Conservation (phyloP, 2,329 filamentous ascomycete genomes). For the Aspergillus latus region DNA sequence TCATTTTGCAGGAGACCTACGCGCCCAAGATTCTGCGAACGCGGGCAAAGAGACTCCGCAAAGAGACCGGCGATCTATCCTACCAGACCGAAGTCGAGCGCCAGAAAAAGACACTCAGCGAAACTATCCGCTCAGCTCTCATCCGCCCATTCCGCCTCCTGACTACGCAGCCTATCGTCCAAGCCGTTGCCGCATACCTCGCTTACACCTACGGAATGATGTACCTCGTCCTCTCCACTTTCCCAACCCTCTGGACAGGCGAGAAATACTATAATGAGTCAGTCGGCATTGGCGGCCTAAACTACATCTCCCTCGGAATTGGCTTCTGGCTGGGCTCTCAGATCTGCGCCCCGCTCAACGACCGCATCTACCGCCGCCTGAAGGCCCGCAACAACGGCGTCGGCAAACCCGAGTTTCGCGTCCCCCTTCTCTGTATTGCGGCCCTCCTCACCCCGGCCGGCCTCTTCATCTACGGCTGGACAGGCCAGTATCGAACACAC, state of each 20-base stretch:
- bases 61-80: slow-evolving; percentile 38
- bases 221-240: slow-evolving; percentile 65
- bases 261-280: slow-evolving; percentile 54
- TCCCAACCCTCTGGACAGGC: slow-evolving; percentile 58
- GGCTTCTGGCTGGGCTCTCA: slow-evolving; percentile 62
- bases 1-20: slow-evolving; percentile 66
- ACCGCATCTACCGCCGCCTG: slow-evolving; percentile 50
- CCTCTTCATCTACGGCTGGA: slow-evolving; percentile 61
- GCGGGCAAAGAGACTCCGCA: slow-evolving; percentile 54
- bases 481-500: slow-evolving; percentile 49
- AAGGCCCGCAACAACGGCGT: slow-evolving; percentile 46
- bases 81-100: slow-evolving; percentile 44
- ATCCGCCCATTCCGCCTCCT: slow-evolving; percentile 59
- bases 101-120: slow-evolving; percentile 32
- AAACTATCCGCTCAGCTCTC: slow-evolving; percentile 44
- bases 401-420: slow-evolving; percentile 60
- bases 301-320: slow-evolving; percentile 63
- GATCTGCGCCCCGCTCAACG: slow-evolving; percentile 51
- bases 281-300: slow-evolving; percentile 60
- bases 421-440: slow-evolving; percentile 58
- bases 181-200: slow-evolving; percentile 55
- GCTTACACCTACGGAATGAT: slow-evolving; percentile 63
- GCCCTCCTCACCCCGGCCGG: slow-evolving; percentile 54
- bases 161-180: slow-evolving; percentile 60
- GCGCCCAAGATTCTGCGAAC: slow-evolving; percentile 60